These are phyloP conservation scores for Alisma plantagoaquatica DNA, from an alignment of 106 monocot species.

Conservation along the genomic window DNA sequence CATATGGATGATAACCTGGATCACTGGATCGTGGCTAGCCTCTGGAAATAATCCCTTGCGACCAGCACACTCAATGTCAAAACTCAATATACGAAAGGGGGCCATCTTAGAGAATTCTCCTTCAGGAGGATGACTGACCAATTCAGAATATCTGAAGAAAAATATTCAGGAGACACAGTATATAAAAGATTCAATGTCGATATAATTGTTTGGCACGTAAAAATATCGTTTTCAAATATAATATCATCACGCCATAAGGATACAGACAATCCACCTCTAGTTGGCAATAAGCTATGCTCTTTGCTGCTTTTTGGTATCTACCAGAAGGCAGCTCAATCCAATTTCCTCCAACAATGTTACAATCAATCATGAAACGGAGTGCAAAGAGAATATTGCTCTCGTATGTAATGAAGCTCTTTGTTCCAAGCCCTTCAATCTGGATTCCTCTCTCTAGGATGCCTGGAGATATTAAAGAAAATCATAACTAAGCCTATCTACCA, in stretches of 20 bases:
- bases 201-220: too few species aligned
- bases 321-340: constrained; percentile 92
- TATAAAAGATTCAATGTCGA: too few species aligned
- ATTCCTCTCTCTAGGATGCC: constrained; percentile 94
- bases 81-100: constrained; percentile 97
- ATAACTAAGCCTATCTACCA: too few species aligned
- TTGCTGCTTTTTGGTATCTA: constrained; percentile 54
- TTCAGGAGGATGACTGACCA: constrained; percentile 87
- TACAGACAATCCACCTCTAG: constrained; percentile 90
- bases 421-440: constrained; percentile 82
- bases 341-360: constrained; percentile 91
- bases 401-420: constrained; percentile 84
- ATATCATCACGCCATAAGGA: too few species aligned
- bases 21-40: constrained; percentile 95
- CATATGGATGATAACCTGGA: constrained; percentile 52
- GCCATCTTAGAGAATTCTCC: constrained; percentile 97
- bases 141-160: constrained; percentile 64
- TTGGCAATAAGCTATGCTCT: constrained; percentile 74
- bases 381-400: constrained; percentile 99
- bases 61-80: constrained; percentile 99
- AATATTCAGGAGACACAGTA: constrained; percentile 29
- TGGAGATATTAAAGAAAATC: too few species aligned
- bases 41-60: constrained; percentile 98
- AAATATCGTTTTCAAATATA: too few species aligned
- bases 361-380: constrained; percentile 97